phyloP scores from a whole-genome alignment of 2,329 filamentous ascomycete genomes.

The Fusarium annulatum region DNA sequence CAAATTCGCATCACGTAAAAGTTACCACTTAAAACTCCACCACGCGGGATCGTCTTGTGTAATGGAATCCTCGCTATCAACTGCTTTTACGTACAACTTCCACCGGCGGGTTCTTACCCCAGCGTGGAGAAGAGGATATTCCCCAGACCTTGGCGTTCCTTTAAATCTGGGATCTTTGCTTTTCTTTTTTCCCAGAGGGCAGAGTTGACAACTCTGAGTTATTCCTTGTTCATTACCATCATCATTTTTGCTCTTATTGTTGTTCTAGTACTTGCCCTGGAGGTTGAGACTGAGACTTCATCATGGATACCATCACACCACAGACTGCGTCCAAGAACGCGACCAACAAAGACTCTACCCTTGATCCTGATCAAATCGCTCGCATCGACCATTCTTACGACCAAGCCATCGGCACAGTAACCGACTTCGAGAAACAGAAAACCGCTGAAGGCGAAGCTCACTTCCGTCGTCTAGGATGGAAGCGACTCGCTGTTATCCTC shows the following conservation, averaged over 20 bases:
- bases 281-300: neutral
- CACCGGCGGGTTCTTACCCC: neutral
- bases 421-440: slow-evolving; percentile 42
- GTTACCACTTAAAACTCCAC: slow-evolving; percentile 16
- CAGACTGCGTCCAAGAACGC: neutral
- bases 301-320: slow-evolving; percentile 2
- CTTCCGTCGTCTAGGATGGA: slow-evolving; percentile 41
- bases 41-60: neutral
- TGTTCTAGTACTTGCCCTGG: neutral
- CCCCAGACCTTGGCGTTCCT: slow-evolving; percentile 21
- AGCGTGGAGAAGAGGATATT: slow-evolving; percentile 11
- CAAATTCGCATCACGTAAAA: slow-evolving; percentile 14
- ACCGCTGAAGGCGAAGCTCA: slow-evolving; percentile 33
- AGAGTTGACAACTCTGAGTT: neutral
- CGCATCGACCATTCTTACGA: slow-evolving; percentile 31
- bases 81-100: slow-evolving; percentile 23
- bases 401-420: slow-evolving; percentile 36
- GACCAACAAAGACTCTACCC: neutral
- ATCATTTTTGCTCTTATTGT: neutral
- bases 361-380: slow-evolving; percentile 14
- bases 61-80: slow-evolving; percentile 17
- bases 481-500: slow-evolving; percentile 40
- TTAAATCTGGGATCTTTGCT: neutral
- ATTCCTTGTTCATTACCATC: neutral
- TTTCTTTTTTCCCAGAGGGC: rapidly evolving